Evolutionary conservation across 2,329 filamentous ascomycete species (phyloP).

Genomic region (Incumbomyces delicatus): DNA sequence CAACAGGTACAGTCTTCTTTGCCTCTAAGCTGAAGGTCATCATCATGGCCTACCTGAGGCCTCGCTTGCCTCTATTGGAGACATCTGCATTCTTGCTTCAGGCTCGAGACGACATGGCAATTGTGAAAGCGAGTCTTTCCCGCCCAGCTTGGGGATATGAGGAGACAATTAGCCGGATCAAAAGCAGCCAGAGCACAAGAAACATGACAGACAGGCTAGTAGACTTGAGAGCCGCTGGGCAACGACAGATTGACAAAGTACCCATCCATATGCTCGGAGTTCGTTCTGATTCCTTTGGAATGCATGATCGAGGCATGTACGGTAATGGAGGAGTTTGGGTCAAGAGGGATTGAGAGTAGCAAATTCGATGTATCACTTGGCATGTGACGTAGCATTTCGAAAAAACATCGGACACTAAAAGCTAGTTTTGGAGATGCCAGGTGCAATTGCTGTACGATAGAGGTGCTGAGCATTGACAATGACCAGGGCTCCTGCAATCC

Average conservation of each 20-base stretch:
- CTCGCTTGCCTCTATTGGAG: conserved; percentile 26
- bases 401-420: too few species aligned
- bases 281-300: conserved; percentile 31
- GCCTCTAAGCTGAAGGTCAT: conserved; percentile 42
- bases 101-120: conserved; percentile 28
- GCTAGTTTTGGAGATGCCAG: too few species aligned
- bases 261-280: conserved; percentile 52
- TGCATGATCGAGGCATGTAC: conserved; percentile 16
- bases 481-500: too few species aligned
- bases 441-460: too few species aligned
- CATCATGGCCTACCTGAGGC: conserved; percentile 52
- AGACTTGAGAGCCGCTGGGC: conserved; percentile 40
- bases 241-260: conserved; percentile 48
- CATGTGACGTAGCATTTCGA: too few species aligned
- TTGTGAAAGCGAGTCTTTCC: conserved; percentile 28
- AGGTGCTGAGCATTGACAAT: too few species aligned
- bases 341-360: conserved; percentile 9
- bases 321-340: conserved; percentile 20
- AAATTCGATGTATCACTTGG: too few species aligned
- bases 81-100: conserved; percentile 27
- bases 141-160: conserved; percentile 32
- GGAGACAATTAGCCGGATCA: conserved; percentile 18
- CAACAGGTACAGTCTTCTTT: conserved; percentile 32
- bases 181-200: conserved; percentile 33
- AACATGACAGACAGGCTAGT: conserved; percentile 38